Evolutionary conservation across 176 grass and related monocot genomes (phyloP), one percentile per base, ranked within the genome.

Genomic region (Carex littledalei): DNA sequence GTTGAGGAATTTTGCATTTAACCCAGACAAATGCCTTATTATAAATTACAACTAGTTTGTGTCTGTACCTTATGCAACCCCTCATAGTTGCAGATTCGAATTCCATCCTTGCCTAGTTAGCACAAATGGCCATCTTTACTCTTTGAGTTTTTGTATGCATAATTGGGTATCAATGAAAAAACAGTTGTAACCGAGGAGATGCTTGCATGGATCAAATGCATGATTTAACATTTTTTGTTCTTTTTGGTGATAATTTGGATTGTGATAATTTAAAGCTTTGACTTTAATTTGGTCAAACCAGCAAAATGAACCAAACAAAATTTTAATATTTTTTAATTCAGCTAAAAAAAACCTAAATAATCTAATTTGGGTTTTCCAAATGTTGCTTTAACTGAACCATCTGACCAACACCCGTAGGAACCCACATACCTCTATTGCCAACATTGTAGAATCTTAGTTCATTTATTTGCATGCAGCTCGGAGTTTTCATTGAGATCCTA

Each of bases 401-500:
- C 60, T 63, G 60, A 63, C 24, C 12, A 43, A 78, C 70, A 74
- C 41, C 17, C 41, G 22, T 50, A n/a, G 3, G 41, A 74, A 13
- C 20, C 70, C 70, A 74, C 10, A 55, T 32, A 56, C 14, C 10
- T 77, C 3, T 78, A 54, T 78, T 31, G 26, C 32, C 64, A 41
- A 22, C 37, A 72, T 82, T 79, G 29, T 81, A 71, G 7, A 9
- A 9, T 32, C 50, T 81, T 79, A 84, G 78, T 57, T 57, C 85
- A 73, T 88, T 5, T 86, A 26, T 58, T 20, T 5, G n/a, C 3
- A 15, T 95, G 96, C 93, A 95, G 96, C 83, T 99, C 96, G 18
- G 84, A 89, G 60, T 93, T 94, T 91, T 93, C 93, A 71, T 85
- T 99, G 72, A 84, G 96, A 74, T 99, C 96, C 50, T 99, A 99